Conservation (phyloP, 2,329 filamentous ascomycete species). For the Chaetomiaceae sp. region DNA sequence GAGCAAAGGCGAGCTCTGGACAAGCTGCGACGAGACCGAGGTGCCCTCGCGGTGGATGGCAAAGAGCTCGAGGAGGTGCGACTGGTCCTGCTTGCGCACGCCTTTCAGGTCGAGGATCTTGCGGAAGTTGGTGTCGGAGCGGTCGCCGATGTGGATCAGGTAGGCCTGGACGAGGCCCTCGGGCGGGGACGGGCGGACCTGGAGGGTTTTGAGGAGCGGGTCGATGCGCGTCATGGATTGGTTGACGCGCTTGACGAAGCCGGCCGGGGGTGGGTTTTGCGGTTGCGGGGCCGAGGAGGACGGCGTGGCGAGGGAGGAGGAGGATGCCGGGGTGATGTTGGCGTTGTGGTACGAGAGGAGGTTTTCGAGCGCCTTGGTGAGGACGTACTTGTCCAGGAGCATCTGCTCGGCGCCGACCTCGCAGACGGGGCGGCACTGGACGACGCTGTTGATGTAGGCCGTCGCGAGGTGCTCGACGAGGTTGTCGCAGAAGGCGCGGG, state of each 20-base stretch:
- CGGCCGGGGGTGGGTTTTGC: slow-evolving; percentile 41
- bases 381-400: slow-evolving; percentile 88
- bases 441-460: slow-evolving; percentile 76
- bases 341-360: slow-evolving; percentile 59
- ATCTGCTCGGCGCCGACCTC: slow-evolving; percentile 97
- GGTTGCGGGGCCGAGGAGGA: slow-evolving; percentile 33
- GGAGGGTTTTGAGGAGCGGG: slow-evolving; percentile 89
- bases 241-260: slow-evolving; percentile 83
- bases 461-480: slow-evolving; percentile 83
- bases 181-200: slow-evolving; percentile 84
- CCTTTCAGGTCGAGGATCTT: slow-evolving; percentile 96
- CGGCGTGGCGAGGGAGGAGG: slow-evolving; percentile 31
- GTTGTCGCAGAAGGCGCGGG: slow-evolving; percentile 90
- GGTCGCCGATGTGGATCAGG: slow-evolving; percentile 92
- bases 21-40: slow-evolving; percentile 63
- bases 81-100: slow-evolving; percentile 77
- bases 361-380: slow-evolving; percentile 73
- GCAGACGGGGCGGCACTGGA: slow-evolving; percentile 84
- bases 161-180: slow-evolving; percentile 96
- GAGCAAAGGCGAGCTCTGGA: slow-evolving; percentile 65
- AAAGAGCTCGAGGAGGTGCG: slow-evolving; percentile 82
- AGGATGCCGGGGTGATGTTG: slow-evolving; percentile 32
- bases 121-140: slow-evolving; percentile 89
- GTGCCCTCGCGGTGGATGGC: slow-evolving; percentile 71
- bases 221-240: slow-evolving; percentile 82